phyloP scores from a whole-genome alignment of 2,329 filamentous ascomycete species.

The Colletotrichum tropicicola region DNA sequence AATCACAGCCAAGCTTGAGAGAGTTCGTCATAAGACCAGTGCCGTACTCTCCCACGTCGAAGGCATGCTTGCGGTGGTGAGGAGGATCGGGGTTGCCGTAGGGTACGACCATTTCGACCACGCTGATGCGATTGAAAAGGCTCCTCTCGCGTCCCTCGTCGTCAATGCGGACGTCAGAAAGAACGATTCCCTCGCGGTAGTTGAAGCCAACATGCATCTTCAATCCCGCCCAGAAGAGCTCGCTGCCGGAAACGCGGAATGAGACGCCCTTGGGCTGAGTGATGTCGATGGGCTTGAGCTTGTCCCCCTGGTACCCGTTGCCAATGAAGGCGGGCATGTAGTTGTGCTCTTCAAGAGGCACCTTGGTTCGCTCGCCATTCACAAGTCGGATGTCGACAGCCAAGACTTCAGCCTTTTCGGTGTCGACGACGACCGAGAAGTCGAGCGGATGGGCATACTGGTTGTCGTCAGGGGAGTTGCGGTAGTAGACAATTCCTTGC shows the following conservation, averaged over 20 bases:
- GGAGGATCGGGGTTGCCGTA: slow-evolving; percentile 9
- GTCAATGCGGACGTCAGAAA: slow-evolving; percentile 54
- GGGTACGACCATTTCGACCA: slow-evolving; percentile 12
- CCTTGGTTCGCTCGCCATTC: slow-evolving; percentile 39
- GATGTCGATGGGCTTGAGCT: slow-evolving; percentile 76
- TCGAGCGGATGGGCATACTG: slow-evolving; percentile 47
- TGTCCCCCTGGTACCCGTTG: slow-evolving; percentile 60
- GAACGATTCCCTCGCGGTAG: slow-evolving; percentile 62
- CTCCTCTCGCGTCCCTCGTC: slow-evolving; percentile 41
- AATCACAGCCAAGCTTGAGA: slow-evolving; percentile 68
- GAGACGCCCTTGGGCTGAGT: slow-evolving; percentile 74
- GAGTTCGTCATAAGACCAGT: slow-evolving; percentile 66
- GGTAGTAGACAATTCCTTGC: slow-evolving; percentile 85
- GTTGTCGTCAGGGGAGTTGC: slow-evolving; percentile 73
- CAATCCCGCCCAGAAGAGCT: slow-evolving; percentile 63
- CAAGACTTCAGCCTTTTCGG: slow-evolving; percentile 53
- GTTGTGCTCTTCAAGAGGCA: slow-evolving; percentile 52
- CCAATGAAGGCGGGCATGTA: slow-evolving; percentile 55
- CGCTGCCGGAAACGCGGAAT: slow-evolving; percentile 63
- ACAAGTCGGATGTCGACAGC: slow-evolving; percentile 49
- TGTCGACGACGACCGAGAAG: slow-evolving; percentile 55
- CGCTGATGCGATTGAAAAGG: slow-evolving; percentile 19
- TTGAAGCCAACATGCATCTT: slow-evolving; percentile 61
- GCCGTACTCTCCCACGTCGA: slow-evolving; percentile 12
- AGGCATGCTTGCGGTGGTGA: slow-evolving; percentile 11